Conservation (phyloP, 163 green algal genomes). For the Scenedesmus sp. region DNA sequence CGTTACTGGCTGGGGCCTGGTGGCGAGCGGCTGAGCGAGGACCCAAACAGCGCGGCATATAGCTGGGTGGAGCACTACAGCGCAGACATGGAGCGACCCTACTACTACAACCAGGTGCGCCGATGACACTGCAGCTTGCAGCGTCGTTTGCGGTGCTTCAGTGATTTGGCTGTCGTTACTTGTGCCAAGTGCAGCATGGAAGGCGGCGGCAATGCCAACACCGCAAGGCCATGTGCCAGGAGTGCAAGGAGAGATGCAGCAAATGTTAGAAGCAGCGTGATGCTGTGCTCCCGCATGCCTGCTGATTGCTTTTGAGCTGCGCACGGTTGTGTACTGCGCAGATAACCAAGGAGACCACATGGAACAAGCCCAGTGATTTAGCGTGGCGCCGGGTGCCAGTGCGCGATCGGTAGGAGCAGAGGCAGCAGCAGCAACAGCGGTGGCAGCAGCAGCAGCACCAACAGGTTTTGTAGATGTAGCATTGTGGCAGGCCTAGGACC, state of each 20-base stretch:
- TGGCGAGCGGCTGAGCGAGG: constrained; percentile 29
- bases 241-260: neutral
- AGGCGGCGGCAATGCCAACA: no score
- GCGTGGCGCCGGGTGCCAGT: constrained; percentile 43
- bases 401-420: neutral
- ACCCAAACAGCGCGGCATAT: neutral
- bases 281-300: neutral
- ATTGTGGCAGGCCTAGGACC: neutral
- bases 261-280: neutral
- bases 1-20: constrained; percentile 32
- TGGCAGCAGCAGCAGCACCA: neutral
- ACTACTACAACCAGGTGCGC: constrained; percentile 46
- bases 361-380: constrained; percentile 38
- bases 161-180: no score
- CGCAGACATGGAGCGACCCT: constrained; percentile 44
- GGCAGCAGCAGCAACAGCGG: neutral
- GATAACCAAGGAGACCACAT: constrained; percentile 33
- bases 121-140: no score
- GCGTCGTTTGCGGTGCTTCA: no score
- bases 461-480: no score
- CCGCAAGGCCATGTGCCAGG: no score
- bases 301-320: no score
- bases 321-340: neutral
- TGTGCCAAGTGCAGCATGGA: no score
- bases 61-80: constrained; percentile 47